Conservation (phyloP, 352 stramenopile genomes). For the Globisporangium sylvaticum region DNA sequence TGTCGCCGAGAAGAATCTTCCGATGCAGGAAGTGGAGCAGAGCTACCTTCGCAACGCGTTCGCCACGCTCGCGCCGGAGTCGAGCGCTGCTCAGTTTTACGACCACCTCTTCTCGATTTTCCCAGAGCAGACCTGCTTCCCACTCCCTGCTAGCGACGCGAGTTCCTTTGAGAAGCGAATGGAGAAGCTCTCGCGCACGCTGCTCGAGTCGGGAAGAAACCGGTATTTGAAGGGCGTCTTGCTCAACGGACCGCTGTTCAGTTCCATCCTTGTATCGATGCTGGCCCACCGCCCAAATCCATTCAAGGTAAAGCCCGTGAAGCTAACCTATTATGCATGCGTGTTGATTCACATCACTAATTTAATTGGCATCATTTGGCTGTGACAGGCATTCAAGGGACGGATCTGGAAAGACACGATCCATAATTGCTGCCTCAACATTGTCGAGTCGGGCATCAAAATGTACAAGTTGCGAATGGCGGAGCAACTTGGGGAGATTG, state of each 20-base stretch:
- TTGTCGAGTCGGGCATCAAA: constrained; percentile 76
- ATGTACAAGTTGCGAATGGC: constrained; percentile 77
- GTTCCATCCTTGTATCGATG: constrained; percentile 75
- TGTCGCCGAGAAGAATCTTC: constrained; percentile 47
- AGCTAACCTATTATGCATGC: background rate
- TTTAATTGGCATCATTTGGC: background rate
- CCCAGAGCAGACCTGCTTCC: constrained; percentile 53
- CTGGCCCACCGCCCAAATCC: constrained; percentile 61
- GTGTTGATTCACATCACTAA: background rate
- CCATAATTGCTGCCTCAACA: constrained; percentile 77
- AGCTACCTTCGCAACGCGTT: constrained; percentile 57
- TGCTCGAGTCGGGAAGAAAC: constrained; percentile 64
- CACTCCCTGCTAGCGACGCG: constrained; percentile 35
- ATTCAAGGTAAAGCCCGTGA: constrained; percentile 37
- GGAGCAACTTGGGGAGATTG: constrained; percentile 55
- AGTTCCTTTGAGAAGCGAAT: constrained; percentile 53
- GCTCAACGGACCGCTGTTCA: constrained; percentile 66
- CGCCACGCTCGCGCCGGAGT: constrained; percentile 25
- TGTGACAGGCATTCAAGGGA: constrained; percentile 49
- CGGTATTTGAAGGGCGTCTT: constrained; percentile 62
- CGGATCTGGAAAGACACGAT: constrained; percentile 76
- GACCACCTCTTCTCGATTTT: constrained; percentile 49
- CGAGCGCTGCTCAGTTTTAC: constrained; percentile 21
- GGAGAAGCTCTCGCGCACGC: constrained; percentile 51
- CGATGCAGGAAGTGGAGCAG: constrained; percentile 51